Evolutionary conservation across 805 yeast genomes (phyloP).

Genomic region (Zygoascus bituminiphila): DNA sequence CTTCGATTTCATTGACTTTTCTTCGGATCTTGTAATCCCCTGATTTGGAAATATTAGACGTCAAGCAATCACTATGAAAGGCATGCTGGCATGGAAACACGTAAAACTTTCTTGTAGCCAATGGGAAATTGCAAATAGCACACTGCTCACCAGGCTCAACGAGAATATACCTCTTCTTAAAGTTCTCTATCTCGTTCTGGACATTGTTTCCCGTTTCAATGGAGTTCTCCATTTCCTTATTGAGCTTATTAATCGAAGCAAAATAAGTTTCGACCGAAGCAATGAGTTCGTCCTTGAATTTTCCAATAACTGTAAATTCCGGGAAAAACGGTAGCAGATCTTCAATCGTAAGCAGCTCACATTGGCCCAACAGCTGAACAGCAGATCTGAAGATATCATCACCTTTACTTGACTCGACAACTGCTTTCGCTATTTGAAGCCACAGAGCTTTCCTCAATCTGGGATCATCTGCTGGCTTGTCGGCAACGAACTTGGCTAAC

Average conservation of each 20-base stretch:
- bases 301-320: conserved; percentile 70
- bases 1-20: conserved; percentile 47
- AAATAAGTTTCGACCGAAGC: conserved; percentile 70
- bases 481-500: conserved; percentile 50
- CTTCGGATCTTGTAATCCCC: conserved; percentile 62
- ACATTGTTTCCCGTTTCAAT: conserved; percentile 51
- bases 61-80: conserved; percentile 83
- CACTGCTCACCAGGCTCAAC: conserved; percentile 85
- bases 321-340: conserved; percentile 83
- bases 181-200: conserved; percentile 46
- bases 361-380: conserved; percentile 21
- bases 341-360: conserved; percentile 46
- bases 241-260: conserved; percentile 51
- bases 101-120: conserved; percentile 64
- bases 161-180: conserved; percentile 46
- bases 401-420: conserved; percentile 26
- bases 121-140: conserved; percentile 55
- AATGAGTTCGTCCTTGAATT: conserved; percentile 76
- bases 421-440: conserved; percentile 53
- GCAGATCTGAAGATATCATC: conserved; percentile 27
- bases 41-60: conserved; percentile 48
- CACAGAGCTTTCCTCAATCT: conserved; percentile 61
- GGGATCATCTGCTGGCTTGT: conserved; percentile 42
- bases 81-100: conserved; percentile 87
- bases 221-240: conserved; percentile 70